Conservation (phyloP, 176 grass and related monocot species). For the Cenchrus fungigraminus region DNA sequence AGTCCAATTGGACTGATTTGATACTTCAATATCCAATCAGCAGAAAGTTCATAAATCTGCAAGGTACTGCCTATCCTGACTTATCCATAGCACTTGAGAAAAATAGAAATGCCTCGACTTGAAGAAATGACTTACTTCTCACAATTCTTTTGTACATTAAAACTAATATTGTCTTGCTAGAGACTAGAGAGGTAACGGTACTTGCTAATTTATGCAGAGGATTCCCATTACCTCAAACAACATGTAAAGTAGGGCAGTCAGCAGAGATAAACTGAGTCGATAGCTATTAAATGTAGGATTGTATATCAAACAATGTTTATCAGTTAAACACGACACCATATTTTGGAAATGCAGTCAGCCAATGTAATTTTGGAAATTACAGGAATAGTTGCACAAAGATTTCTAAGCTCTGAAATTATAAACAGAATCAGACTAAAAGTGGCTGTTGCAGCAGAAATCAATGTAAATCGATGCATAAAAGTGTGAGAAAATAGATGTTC, state of each 20-base stretch:
- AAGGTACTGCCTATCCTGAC: not conserved
- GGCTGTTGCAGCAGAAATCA: not conserved
- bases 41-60: not conserved
- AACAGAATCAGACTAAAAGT: conserved; percentile 7
- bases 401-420: not conserved
- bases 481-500: not conserved
- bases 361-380: not conserved
- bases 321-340: conserved; percentile 5
- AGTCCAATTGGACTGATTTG: not conserved
- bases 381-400: conserved; percentile 23
- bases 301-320: not conserved
- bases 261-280: conserved; percentile 3
- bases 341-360: conserved; percentile 4
- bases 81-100: not conserved
- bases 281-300: not conserved
- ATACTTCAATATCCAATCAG: conserved; percentile 22
- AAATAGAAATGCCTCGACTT: not conserved
- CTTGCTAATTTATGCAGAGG: conserved; percentile 9
- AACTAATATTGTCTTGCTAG: not conserved
- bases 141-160: conserved; percentile 13
- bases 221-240: not conserved
- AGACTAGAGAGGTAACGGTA: not conserved
- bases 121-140: not conserved
- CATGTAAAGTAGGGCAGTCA: not conserved
- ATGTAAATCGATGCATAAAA: conserved; percentile 14